Conservation (phyloP, 1,284 basidiomycete genomes). For the Cystobasidium sp. region DNA sequence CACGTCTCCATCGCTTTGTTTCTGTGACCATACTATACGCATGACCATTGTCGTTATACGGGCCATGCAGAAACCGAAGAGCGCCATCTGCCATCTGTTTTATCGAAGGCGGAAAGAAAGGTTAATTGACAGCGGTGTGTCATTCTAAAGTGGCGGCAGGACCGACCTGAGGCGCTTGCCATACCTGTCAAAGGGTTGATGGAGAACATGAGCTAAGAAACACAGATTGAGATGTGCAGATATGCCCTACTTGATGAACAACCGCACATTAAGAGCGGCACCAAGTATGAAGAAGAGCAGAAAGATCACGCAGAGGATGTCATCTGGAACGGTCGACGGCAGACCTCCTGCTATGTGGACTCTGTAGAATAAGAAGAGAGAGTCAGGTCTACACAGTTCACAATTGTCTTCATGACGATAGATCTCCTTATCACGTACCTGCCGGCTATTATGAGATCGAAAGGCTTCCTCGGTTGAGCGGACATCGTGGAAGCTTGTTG, state of each 20-base stretch:
- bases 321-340: constrained; percentile 38
- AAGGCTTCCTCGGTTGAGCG: background rate
- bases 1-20: background rate
- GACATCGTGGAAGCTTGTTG: background rate
- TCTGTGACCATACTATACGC: constrained; percentile 38
- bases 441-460: constrained; percentile 10
- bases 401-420: background rate
- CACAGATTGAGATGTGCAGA: background rate
- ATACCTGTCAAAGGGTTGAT: constrained; percentile 14
- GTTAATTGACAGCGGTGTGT: background rate
- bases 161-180: constrained; percentile 26
- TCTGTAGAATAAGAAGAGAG: background rate
- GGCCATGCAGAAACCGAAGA: constrained; percentile 43
- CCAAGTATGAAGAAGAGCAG: constrained; percentile 37
- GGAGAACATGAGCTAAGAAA: background rate
- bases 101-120: background rate
- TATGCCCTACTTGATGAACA: constrained; percentile 10
- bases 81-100: constrained; percentile 32
- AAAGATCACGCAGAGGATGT: constrained; percentile 22
- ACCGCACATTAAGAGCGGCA: constrained; percentile 18
- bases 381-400: background rate
- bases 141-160: background rate
- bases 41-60: constrained; percentile 34
- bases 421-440: constrained; percentile 1
- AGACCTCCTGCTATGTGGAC: constrained; percentile 40